A percentile compares a stretch with the other conserved stretches of the same genome.
Evolutionary conservation across 805 yeast species (phyloP).

Genomic region (Candida pseudoglaebosa): DNA sequence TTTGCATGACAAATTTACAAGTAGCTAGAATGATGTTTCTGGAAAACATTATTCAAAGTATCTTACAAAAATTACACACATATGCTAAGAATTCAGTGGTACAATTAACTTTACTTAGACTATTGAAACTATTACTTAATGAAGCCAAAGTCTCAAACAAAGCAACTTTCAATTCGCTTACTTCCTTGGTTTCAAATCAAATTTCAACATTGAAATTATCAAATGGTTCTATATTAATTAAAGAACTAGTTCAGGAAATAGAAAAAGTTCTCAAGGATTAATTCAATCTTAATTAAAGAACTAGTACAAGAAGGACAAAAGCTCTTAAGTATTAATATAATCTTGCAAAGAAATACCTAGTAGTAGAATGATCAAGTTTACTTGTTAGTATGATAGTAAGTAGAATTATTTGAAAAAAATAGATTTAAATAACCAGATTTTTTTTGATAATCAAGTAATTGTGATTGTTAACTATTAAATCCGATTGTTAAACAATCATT

Average conservation of each 20-base stretch:
- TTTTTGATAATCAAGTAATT: no score
- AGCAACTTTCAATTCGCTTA: conserved; percentile 1
- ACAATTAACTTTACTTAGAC: conserved; percentile 31
- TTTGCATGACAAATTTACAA: conserved; percentile 19
- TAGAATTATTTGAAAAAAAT: no score
- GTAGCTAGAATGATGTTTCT: conserved; percentile 23
- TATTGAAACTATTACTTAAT: conserved; percentile 18
- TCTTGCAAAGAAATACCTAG: no score
- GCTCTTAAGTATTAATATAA: no score
- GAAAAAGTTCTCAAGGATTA: no score
- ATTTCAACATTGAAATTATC: conserved; percentile 11
- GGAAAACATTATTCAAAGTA: conserved; percentile 23
- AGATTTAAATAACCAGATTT: no score
- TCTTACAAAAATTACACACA: conserved; percentile 24
- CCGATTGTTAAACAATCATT: no score
- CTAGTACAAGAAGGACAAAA: no score
- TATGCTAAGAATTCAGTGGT: conserved; percentile 33
- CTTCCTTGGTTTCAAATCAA: conserved; percentile 3
- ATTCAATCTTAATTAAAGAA: no score
- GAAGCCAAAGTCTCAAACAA: conserved; percentile 3
- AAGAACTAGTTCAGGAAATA: conserved; percentile 23
- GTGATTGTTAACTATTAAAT: no score
- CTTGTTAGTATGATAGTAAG: not conserved
- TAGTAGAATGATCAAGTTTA: not conserved
- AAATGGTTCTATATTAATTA: conserved; percentile 33